A percentile compares a stretch with the other conserved stretches of the same genome.
Conservation (phyloP, 176 grass and related monocot species). For the Carex cristatella region DNA sequence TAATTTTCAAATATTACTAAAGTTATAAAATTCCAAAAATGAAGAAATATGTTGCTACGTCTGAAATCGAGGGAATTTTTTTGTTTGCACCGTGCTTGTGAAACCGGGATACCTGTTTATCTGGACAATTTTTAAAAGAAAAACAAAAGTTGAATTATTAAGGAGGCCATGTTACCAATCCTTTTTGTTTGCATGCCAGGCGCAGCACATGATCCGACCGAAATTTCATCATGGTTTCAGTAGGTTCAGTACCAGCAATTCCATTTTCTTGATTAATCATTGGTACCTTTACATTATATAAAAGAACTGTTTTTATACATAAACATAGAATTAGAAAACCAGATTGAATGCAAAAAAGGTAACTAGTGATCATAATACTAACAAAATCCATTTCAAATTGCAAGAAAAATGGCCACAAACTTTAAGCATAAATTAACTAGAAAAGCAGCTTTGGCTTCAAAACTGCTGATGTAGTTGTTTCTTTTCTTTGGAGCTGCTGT, state of each 20-base stretch:
- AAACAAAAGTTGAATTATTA: not conserved
- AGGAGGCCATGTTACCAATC: constrained; percentile 28
- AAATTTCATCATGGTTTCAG: constrained; percentile 65
- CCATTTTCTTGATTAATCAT: constrained; percentile 69
- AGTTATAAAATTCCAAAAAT: not conserved
- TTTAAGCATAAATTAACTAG: not conserved
- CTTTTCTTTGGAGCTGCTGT: too few relatives aligned
- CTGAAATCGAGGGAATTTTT: not conserved
- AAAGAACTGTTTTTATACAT: not conserved
- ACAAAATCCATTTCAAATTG: not conserved
- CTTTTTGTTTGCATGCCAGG: constrained; percentile 49
- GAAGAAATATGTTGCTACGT: not conserved
- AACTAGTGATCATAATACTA: not conserved
- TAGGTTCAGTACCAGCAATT: constrained; percentile 52
- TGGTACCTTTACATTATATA: constrained; percentile 48
- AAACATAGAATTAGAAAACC: not conserved
- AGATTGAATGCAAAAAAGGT: constrained; percentile 1
- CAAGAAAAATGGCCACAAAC: not conserved
- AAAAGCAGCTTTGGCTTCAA: too few relatives aligned
- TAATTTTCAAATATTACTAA: not conserved
- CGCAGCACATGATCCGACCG: constrained; percentile 56
- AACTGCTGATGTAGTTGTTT: too few relatives aligned
- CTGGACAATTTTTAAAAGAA: not conserved
- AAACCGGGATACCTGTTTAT: not conserved
- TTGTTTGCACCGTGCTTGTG: not conserved